Percentiles rank a stretch among this genome's conserved stretches.
phyloP scores from a whole-genome alignment of 2,329 filamentous ascomycete genomes.

The Fusarium clavum region DNA sequence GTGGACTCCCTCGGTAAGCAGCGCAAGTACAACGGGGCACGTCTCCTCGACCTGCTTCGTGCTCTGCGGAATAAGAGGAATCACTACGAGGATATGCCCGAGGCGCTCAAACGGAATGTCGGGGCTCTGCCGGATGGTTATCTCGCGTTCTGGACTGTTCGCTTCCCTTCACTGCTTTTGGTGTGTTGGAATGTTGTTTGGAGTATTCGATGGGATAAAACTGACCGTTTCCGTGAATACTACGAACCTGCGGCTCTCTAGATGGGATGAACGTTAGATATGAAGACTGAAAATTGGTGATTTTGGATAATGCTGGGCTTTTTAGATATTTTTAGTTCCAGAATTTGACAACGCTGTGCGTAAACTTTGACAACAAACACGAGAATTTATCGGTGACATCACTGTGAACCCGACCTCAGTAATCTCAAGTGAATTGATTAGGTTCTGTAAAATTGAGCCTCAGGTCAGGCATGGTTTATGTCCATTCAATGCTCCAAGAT shows the following conservation, averaged over 20 bases:
- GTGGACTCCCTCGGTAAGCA: conserved; percentile 93
- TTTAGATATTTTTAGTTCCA: neutral
- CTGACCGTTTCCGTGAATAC: conserved; percentile 78
- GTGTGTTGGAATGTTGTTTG: conserved; percentile 81
- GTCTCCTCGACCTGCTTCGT: conserved; percentile 86
- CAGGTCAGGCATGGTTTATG: neutral
- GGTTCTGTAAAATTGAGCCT: neutral
- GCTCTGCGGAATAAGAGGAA: conserved; percentile 96
- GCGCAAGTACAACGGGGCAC: conserved; percentile 88
- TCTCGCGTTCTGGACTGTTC: conserved; percentile 82
- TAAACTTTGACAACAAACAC: neutral
- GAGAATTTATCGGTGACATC: neutral
- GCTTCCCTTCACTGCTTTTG: conserved; percentile 83
- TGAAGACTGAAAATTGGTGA: neutral
- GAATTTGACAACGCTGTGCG: neutral
- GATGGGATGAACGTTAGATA: neutral
- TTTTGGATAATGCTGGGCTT: neutral
- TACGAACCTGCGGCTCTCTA: conserved; percentile 64
- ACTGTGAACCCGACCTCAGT: neutral
- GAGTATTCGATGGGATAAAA: conserved; percentile 70
- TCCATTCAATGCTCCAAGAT: neutral
- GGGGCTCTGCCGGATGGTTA: conserved; percentile 84
- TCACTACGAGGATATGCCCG: conserved; percentile 96
- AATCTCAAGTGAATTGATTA: neutral
- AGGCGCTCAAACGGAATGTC: conserved; percentile 75